Evolutionary conservation across 2,329 filamentous ascomycete genomes (phyloP).

Genomic region (Alternaria sp.): DNA sequence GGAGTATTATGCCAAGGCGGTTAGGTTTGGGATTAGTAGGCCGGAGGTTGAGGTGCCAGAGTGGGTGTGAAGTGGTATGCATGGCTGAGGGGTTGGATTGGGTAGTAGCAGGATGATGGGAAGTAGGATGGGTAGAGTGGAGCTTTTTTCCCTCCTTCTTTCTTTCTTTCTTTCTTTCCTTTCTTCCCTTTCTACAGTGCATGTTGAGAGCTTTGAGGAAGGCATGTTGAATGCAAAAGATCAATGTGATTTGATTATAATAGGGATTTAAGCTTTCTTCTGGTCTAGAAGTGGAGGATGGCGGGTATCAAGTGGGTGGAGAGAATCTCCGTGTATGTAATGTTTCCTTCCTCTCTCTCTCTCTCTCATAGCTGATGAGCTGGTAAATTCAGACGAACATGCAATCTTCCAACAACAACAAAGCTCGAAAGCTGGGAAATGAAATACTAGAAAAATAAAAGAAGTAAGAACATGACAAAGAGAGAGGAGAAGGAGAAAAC

Average conservation of each 20-base stretch:
- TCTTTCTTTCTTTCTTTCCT: too few relatives aligned
- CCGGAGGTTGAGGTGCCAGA: constrained; percentile 29
- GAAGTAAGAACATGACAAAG: too few relatives aligned
- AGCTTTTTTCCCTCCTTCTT: too few relatives aligned
- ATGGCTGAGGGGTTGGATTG: not conserved
- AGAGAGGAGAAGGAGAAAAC: not conserved
- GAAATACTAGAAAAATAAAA: not conserved
- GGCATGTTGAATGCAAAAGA: not conserved
- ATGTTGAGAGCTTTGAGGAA: not conserved
- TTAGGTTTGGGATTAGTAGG: constrained; percentile 34
- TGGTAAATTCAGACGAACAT: not conserved
- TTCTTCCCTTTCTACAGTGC: not conserved
- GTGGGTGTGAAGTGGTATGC: constrained; percentile 19
- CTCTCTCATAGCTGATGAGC: not conserved
- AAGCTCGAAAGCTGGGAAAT: not conserved
- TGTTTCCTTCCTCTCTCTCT: constrained; percentile 1
- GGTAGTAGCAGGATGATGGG: not conserved
- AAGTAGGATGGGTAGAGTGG: not conserved
- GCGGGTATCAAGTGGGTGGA: constrained; percentile 7
- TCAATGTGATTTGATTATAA: not conserved
- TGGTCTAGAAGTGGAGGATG: not conserved
- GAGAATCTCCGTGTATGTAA: constrained; percentile 6
- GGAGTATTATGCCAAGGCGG: constrained; percentile 37
- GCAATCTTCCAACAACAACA: not conserved
- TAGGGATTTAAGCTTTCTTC: not conserved